These are phyloP conservation scores for Coemansia sp. DNA, from an alignment of 192 early-diverging fungal species.

Conservation along the genomic window DNA sequence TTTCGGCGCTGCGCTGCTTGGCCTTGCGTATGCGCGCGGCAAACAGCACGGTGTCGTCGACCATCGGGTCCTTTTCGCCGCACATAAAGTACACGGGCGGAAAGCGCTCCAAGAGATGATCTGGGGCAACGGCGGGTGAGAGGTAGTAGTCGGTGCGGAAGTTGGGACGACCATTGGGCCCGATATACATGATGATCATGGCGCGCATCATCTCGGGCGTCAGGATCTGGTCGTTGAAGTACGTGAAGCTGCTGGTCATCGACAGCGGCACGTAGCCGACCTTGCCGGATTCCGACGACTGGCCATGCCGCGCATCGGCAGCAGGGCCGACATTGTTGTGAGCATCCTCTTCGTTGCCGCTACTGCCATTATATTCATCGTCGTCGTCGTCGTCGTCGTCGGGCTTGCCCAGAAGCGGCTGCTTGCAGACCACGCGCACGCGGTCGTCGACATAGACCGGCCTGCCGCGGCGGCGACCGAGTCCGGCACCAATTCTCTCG, in stretches of 20 bases:
- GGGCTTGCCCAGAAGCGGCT: neutral
- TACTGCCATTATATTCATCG: neutral
- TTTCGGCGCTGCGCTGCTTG: slow-evolving; percentile 54
- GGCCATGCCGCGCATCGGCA: too few relatives aligned
- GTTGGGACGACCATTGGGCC: slow-evolving; percentile 72
- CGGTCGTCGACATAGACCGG: slow-evolving; percentile 31
- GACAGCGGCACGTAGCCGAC: slow-evolving; percentile 55
- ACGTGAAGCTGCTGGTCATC: slow-evolving; percentile 72
- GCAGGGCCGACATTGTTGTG: too few relatives aligned
- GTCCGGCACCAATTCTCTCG: neutral
- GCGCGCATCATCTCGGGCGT: slow-evolving; percentile 71
- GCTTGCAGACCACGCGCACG: slow-evolving; percentile 26
- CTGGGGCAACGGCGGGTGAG: slow-evolving; percentile 81
- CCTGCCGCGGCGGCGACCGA: neutral
- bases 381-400: neutral
- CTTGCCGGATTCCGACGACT: too few relatives aligned
- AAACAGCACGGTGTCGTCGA: slow-evolving; percentile 94
- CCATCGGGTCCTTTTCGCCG: slow-evolving; percentile 95
- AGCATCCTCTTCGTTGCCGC: neutral
- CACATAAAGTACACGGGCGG: slow-evolving; percentile 87
- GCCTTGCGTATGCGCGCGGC: slow-evolving; percentile 81
- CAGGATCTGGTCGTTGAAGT: slow-evolving; percentile 85
- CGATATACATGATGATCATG: slow-evolving; percentile 80
- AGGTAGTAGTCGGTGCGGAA: slow-evolving; percentile 81
- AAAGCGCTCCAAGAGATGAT: slow-evolving; percentile 80